Evolutionary conservation across 75 land plant genomes (phyloP).

Genomic region (Cunninghamia lanceolata): DNA sequence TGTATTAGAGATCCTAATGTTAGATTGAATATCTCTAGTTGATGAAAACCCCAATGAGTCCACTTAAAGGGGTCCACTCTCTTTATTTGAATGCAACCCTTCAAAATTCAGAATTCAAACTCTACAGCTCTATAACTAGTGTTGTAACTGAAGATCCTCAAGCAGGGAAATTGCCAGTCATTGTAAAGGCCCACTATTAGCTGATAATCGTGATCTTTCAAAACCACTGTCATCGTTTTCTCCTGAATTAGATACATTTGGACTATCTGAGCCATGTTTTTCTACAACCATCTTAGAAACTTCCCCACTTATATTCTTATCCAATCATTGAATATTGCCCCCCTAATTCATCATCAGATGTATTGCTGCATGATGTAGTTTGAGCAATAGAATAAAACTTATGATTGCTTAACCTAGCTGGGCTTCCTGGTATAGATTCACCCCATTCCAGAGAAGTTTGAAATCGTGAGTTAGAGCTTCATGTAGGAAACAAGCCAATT

Average conservation of each 20-base stretch:
- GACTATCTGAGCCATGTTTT: not conserved
- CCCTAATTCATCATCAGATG: not conserved
- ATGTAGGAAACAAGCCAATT: not conserved
- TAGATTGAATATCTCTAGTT: not conserved
- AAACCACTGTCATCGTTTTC: not conserved
- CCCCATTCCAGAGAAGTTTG: not conserved
- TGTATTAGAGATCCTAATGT: not conserved
- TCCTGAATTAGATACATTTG: not conserved
- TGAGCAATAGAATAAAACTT: constrained; percentile 2
- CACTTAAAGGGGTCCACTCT: not conserved
- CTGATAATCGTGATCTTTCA: not conserved
- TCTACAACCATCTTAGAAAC: not conserved
- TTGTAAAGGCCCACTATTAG: not conserved
- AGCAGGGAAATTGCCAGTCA: not conserved
- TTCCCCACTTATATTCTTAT: not conserved
- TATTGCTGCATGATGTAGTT: not conserved
- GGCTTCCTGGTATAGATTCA: not conserved
- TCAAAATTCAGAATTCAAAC: not conserved
- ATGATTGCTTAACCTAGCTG: too few relatives aligned
- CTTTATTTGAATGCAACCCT: not conserved
- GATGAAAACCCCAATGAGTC: not conserved
- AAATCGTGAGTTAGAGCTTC: not conserved
- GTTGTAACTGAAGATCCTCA: not conserved
- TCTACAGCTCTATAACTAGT: not conserved
- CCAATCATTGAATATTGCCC: not conserved